Evolutionary conservation across 306 rosid species (phyloP), one percentile per base, ranked within the genome.

Genomic region (Pyrus communis): DNA sequence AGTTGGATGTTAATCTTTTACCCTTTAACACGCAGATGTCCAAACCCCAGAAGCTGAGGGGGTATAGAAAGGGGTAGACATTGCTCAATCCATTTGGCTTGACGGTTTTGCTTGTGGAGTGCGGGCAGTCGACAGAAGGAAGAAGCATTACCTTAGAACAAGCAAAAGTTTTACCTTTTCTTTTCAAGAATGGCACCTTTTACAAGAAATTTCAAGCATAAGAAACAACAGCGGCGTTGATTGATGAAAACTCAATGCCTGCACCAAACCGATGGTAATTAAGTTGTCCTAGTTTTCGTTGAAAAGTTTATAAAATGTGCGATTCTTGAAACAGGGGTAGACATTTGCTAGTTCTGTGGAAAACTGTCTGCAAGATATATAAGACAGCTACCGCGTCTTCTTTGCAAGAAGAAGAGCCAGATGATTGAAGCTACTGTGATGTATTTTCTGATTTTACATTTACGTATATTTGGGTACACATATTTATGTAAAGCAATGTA

Each of bases 1-100:
- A 9, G 73, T 9, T 14, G 43, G 28, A 65, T 55, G 15, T 60
- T 76, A 27, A 67, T 65, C 23, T 10, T 64, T n/a, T 55, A 45
- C 46, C 60, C 35, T 27, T 33, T 77, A 51, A 67, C 63, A 23
- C 52, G 79, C 83, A 82, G 86, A 42, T 33, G 27, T 73, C 70
- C 66, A 70, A 66, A n/a, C 72, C 11, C 55, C 54, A 35, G 80
- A 69, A 78, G 33, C 77, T 74, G 43, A 54, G 25, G 77, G 71
- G 73, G 65, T 59, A 28, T 70, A 58, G 52, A 9, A 17, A 9
- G 74, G 70, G 35, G 77, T 42, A 27, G 25, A 51, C 42, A 15
- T 25, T 42, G 55, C 38, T 61, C 10, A 70, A 70, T 28, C 11
- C 58, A 70, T 35, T 33, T 23, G 11, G 68, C 23, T 9, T 42